Percentiles rank a stretch among this genome's conserved stretches.
These are phyloP conservation scores for Colletotrichum graminicola DNA, from an alignment of 2,329 filamentous ascomycete species.

Conservation along the genomic window DNA sequence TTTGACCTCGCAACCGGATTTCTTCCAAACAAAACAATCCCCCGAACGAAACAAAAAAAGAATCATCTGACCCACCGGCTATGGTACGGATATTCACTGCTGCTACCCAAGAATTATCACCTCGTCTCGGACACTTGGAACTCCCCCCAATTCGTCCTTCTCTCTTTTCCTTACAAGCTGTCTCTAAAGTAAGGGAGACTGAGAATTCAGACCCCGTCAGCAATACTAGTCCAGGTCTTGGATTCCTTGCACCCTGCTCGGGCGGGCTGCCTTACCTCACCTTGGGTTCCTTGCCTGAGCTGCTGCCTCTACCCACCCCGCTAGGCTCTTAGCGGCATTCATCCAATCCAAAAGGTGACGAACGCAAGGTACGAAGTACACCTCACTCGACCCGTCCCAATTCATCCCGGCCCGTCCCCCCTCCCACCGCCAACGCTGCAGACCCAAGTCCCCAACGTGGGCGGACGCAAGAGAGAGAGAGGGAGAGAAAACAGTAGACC, in stretches of 20 bases:
- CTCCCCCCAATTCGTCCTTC: slow-evolving; percentile 1
- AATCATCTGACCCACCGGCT: slow-evolving; percentile 6
- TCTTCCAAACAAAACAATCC: slow-evolving; percentile 26
- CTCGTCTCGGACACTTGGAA: slow-evolving; percentile 22
- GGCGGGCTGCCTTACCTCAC: slow-evolving; percentile 9
- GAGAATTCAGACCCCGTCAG: background rate
- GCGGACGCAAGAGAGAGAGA: slow-evolving; percentile 8
- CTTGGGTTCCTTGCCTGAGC: slow-evolving; percentile 2
- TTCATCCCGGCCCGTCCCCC: slow-evolving; percentile 30
- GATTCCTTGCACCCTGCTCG: slow-evolving; percentile 3
- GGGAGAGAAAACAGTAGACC: slow-evolving; percentile 34
- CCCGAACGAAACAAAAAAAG: background rate
- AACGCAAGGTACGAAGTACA: slow-evolving; percentile 16
- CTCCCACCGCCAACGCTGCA: slow-evolving; percentile 15
- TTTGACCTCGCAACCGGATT: slow-evolving; percentile 5
- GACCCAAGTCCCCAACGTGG: slow-evolving; percentile 8
- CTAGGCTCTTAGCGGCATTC: slow-evolving; percentile 10
- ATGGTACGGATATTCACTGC: background rate
- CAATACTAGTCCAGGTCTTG: background rate
- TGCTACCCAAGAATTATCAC: background rate
- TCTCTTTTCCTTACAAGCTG: background rate
- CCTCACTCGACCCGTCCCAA: slow-evolving; percentile 4
- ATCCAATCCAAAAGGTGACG: slow-evolving; percentile 16
- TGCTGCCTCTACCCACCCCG: background rate
- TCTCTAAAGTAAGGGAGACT: background rate